A percentile compares a stretch with the other conserved stretches of the same genome.
phyloP scores from a whole-genome alignment of 2,329 filamentous ascomycete species.

The Chaetomium sp. region DNA sequence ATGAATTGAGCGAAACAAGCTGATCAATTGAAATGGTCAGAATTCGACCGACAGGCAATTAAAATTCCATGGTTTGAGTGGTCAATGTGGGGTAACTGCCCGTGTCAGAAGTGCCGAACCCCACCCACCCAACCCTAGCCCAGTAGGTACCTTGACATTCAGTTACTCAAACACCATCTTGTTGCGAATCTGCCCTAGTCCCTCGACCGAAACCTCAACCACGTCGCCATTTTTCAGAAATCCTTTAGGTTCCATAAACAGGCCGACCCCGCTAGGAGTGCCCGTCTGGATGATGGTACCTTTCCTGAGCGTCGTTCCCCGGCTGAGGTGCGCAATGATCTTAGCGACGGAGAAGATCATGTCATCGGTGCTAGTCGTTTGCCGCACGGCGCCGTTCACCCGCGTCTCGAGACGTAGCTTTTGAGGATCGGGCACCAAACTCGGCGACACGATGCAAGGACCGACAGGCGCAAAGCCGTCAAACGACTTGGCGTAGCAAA shows the following conservation, averaged over 20 bases:
- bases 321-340: conserved; percentile 1
- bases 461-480: conserved; percentile 15
- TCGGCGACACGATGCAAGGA: conserved; percentile 1
- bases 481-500: conserved; percentile 10
- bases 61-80: no score
- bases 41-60: background rate
- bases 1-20: no score
- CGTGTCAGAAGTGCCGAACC: no score
- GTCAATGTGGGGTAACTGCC: no score
- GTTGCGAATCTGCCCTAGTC: background rate
- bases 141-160: no score
- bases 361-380: background rate
- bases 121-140: no score
- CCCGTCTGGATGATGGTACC: conserved; percentile 14
- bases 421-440: background rate
- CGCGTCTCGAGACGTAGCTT: background rate
- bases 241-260: conserved; percentile 13
- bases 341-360: conserved; percentile 3
- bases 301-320: conserved; percentile 10
- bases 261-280: conserved; percentile 10
- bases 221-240: conserved; percentile 7
- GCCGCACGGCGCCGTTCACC: conserved; percentile 6
- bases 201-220: conserved; percentile 1
- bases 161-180: conserved; percentile 14
- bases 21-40: background rate